Conservation (phyloP, 108 stramenopile genomes). For the Cyclotella choctawhatcheeana region DNA sequence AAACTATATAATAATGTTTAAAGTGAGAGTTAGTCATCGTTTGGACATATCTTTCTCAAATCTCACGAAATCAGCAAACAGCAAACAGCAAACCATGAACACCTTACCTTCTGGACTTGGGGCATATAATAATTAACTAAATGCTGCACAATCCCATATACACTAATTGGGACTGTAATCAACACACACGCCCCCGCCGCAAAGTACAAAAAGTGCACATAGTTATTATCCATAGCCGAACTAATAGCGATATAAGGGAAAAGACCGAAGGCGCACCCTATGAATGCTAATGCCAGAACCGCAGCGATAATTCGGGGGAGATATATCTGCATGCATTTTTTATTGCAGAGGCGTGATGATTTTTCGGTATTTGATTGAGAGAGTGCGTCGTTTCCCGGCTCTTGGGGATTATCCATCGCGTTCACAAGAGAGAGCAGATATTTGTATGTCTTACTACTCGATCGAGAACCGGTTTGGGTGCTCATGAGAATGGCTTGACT, state of each 20-base stretch:
- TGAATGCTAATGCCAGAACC: slow-evolving; percentile 25
- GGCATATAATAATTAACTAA: slow-evolving; percentile 57
- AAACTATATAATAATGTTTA: slow-evolving; percentile 44
- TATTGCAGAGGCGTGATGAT: slow-evolving; percentile 4
- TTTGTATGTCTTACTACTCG: not conserved
- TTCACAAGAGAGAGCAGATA: not conserved
- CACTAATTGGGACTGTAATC: slow-evolving; percentile 43
- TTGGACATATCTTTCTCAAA: no score
- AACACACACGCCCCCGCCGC: slow-evolving; percentile 41
- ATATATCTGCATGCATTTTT: slow-evolving; percentile 17
- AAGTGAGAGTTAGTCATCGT: no score
- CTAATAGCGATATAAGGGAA: slow-evolving; percentile 35
- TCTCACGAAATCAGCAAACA: no score
- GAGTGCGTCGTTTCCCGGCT: not conserved
- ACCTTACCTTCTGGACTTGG: slow-evolving; percentile 59
- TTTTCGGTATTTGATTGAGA: not conserved
- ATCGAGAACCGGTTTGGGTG: no score
- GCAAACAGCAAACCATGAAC: no score
- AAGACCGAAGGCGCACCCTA: slow-evolving; percentile 26
- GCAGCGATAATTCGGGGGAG: slow-evolving; percentile 37
- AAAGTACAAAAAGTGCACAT: slow-evolving; percentile 35
- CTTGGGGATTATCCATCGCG: slow-evolving; percentile 9
- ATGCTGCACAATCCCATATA: slow-evolving; percentile 49
- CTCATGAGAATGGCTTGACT: no score
- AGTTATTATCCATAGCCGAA: slow-evolving; percentile 26